phyloP scores from a whole-genome alignment of 2,329 filamentous ascomycete species.

The Sporothrix brasiliensis region DNA sequence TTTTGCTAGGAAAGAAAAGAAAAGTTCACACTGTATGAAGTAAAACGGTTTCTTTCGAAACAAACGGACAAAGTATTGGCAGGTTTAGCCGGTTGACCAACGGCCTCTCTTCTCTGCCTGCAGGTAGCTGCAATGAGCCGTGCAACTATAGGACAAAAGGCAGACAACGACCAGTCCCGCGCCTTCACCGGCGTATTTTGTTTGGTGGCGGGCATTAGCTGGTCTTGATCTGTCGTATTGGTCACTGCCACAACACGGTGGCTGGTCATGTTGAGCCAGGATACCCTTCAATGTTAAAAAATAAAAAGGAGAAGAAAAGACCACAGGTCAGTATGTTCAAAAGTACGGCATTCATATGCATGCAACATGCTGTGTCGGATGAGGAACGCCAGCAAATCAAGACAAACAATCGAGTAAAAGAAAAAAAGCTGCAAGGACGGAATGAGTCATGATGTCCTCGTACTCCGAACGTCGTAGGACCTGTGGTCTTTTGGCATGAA shows the following conservation, averaged over 20 bases:
- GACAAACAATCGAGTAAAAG: not conserved
- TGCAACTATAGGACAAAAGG: not conserved
- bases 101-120: not conserved
- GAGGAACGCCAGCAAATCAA: not conserved
- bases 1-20: conserved; percentile 19
- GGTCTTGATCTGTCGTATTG: not conserved
- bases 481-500: not conserved
- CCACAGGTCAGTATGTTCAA: not conserved
- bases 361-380: not conserved
- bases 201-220: not conserved
- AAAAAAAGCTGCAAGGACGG: not conserved
- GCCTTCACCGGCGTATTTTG: not conserved
- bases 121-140: not conserved
- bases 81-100: conserved; percentile 2
- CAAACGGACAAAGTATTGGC: not conserved
- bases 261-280: not conserved
- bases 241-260: not conserved
- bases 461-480: no score
- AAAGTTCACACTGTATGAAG: not conserved
- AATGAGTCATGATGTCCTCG: conserved; percentile 15
- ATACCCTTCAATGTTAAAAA: no score
- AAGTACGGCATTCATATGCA: not conserved
- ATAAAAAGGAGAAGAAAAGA: not conserved
- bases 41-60: not conserved
- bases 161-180: not conserved